A percentile compares a stretch with the other conserved stretches of the same genome.
Evolutionary conservation across 177 flowering plant genomes (phyloP).

Genomic region (Vitis hybrid): DNA sequence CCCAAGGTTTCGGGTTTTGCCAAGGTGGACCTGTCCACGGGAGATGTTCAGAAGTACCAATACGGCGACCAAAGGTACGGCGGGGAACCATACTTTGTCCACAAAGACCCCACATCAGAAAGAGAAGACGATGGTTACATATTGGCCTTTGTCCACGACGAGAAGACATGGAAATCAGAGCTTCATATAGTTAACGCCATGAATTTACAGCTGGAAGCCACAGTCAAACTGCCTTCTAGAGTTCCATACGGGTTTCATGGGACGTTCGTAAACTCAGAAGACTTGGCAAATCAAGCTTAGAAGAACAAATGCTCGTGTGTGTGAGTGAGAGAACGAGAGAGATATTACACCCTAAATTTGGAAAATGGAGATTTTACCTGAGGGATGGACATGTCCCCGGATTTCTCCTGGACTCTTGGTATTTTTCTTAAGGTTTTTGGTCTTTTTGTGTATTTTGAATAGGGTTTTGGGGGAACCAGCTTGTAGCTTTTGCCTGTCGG

Average conservation of each 20-base stretch:
- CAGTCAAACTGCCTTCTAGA: constrained; percentile 68
- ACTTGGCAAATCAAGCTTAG: constrained; percentile 49
- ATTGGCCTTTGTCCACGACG: constrained; percentile 74
- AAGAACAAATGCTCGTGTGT: no score
- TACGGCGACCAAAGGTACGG: constrained; percentile 67
- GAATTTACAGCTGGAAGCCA: constrained; percentile 55
- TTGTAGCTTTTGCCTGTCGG: constrained; percentile 48
- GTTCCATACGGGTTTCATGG: constrained; percentile 97
- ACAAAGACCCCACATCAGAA: constrained; percentile 27
- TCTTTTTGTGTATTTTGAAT: neutral
- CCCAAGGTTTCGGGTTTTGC: constrained; percentile 92
- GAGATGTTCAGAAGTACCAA: constrained; percentile 49
- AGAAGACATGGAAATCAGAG: constrained; percentile 59
- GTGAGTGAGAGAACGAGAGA: no score
- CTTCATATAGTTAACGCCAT: constrained; percentile 61
- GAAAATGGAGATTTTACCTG: constrained; percentile 32
- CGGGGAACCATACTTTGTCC: constrained; percentile 84
- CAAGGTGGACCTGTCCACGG: constrained; percentile 72
- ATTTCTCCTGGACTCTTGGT: constrained; percentile 21
- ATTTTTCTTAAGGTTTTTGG: neutral
- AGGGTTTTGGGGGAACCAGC: constrained; percentile 28
- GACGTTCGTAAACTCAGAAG: constrained; percentile 59
- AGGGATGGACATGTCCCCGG: constrained; percentile 74
- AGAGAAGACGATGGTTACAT: constrained; percentile 79
- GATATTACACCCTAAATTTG: no score